Evolutionary conservation across 1,139 yeast species (phyloP).

Genomic region (Casaregolazyma lundiana): DNA sequence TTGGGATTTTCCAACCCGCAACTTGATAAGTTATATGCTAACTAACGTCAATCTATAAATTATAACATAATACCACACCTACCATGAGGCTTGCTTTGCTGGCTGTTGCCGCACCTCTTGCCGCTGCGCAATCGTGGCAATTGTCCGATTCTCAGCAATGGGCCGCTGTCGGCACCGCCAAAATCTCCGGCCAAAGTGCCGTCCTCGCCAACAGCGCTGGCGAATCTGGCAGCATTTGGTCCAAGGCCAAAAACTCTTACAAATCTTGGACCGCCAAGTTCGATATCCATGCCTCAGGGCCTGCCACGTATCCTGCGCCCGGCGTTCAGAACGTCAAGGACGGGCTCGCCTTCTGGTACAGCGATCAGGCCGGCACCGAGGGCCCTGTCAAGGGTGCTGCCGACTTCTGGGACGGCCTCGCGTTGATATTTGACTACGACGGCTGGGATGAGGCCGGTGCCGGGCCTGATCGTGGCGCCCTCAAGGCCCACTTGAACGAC

Average conservation of each 20-base stretch:
- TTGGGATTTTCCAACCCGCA: too few relatives aligned
- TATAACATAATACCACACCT: too few relatives aligned
- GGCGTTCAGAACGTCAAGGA: conserved; percentile 18
- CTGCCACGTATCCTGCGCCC: conserved; percentile 16
- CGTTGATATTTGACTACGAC: conserved; percentile 33
- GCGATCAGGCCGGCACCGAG: conserved; percentile 23
- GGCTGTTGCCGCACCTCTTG: background rate
- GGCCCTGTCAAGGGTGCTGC: conserved; percentile 37
- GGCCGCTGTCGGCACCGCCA: conserved; percentile 7
- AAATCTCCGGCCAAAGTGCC: conserved; percentile 13
- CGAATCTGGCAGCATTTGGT: conserved; percentile 34
- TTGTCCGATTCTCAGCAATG: conserved; percentile 1
- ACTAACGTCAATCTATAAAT: too few relatives aligned
- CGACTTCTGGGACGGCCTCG: conserved; percentile 40
- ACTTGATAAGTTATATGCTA: too few relatives aligned
- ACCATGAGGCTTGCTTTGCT: background rate
- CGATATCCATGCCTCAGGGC: conserved; percentile 30
- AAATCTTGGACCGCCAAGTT: conserved; percentile 36
- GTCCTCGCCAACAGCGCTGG: conserved; percentile 20
- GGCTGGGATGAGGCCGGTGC: conserved; percentile 20
- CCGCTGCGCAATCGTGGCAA: background rate
- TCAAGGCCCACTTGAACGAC: conserved; percentile 39
- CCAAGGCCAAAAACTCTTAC: conserved; percentile 25
- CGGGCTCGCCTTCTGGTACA: conserved; percentile 37
- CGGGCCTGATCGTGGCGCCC: conserved; percentile 27